Evolutionary conservation across 768 basidiomycete species (phyloP).

Genomic region (Agaricus blazei): DNA sequence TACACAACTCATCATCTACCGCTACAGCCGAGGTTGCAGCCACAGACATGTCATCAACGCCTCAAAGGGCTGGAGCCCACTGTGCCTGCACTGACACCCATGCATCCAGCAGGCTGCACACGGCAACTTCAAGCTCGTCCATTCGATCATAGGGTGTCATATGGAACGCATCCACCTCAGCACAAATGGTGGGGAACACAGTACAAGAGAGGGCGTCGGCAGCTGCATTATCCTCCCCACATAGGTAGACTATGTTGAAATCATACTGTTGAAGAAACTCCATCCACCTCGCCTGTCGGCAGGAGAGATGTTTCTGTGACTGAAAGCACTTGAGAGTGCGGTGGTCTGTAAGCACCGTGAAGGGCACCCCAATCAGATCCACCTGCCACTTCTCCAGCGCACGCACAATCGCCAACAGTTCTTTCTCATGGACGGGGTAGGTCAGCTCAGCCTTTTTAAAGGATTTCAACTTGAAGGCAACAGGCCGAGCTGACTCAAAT

Average conservation of each 20-base stretch:
- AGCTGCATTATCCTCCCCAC: too few species aligned
- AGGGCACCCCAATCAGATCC: constrained; percentile 13
- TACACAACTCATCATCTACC: background rate
- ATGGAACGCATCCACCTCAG: too few species aligned
- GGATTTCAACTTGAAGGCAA: constrained; percentile 21
- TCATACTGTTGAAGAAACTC: constrained; percentile 20
- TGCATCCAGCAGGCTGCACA: constrained; percentile 10
- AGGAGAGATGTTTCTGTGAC: constrained; percentile 24
- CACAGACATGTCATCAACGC: background rate
- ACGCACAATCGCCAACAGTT: constrained; percentile 28
- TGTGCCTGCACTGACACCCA: too few species aligned
- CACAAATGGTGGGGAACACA: too few species aligned
- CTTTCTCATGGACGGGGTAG: constrained; percentile 32
- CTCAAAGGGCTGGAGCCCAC: too few species aligned
- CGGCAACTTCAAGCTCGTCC: constrained; percentile 26
- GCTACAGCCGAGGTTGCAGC: background rate
- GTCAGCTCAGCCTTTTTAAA: constrained; percentile 22
- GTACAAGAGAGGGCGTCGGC: too few species aligned
- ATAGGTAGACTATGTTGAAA: too few species aligned
- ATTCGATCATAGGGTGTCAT: constrained; percentile 6
- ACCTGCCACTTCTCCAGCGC: constrained; percentile 21
- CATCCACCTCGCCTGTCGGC: constrained; percentile 24
- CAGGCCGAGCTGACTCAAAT: constrained; percentile 26
- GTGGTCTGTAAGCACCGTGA: constrained; percentile 30
- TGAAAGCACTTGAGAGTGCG: constrained; percentile 25